phyloP scores from a whole-genome alignment of 2,329 filamentous ascomycete genomes.

The Phialocephala subalpina region DNA sequence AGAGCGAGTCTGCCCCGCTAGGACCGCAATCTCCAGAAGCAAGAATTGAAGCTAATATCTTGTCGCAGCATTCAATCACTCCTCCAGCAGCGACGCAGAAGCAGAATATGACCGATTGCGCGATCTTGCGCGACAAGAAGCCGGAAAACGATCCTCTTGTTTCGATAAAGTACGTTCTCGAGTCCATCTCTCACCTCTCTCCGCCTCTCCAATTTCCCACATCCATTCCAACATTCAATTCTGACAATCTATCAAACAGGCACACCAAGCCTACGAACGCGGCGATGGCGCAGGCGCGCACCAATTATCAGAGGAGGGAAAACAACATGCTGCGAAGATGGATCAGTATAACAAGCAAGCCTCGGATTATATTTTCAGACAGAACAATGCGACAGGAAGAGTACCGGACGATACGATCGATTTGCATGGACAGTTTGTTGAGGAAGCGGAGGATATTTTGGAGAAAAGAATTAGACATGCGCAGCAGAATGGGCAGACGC shows the following conservation, averaged over 20 bases:
- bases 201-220: constrained; percentile 2
- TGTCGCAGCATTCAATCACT: constrained; percentile 77
- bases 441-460: constrained; percentile 92
- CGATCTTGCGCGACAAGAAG: constrained; percentile 82
- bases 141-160: constrained; percentile 77
- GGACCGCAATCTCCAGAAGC: constrained; percentile 5
- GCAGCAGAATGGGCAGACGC: constrained; percentile 74
- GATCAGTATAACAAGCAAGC: constrained; percentile 91
- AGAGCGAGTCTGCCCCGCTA: constrained; percentile 15
- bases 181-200: constrained; percentile 7
- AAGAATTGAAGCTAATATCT: constrained; percentile 20
- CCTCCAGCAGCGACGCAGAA: constrained; percentile 72
- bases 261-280: constrained; percentile 80
- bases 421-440: constrained; percentile 91
- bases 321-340: constrained; percentile 83
- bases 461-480: constrained; percentile 86
- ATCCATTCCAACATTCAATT: neutral
- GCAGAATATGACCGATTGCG: constrained; percentile 92
- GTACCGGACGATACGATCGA: constrained; percentile 87
- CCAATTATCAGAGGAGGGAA: constrained; percentile 83
- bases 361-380: constrained; percentile 92
- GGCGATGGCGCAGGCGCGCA: constrained; percentile 89
- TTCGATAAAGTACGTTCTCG: constrained; percentile 68
- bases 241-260: constrained; percentile 51
- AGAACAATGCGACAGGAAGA: constrained; percentile 84